Percentiles rank a stretch among this genome's conserved stretches.
These are phyloP conservation scores for Blastobotrys attinorum DNA, from an alignment of 805 yeast species.

Conservation along the genomic window DNA sequence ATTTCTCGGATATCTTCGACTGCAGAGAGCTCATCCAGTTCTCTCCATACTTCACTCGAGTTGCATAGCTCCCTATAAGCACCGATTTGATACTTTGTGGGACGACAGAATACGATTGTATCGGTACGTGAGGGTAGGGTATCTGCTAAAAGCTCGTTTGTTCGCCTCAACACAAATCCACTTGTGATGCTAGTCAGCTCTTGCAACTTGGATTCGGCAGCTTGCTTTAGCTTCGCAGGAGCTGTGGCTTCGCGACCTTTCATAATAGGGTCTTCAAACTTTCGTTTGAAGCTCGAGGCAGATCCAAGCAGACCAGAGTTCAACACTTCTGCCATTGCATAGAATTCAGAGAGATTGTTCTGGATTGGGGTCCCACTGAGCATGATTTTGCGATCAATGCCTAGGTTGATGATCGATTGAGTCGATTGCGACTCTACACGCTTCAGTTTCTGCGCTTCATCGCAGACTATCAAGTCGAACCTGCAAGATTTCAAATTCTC, in stretches of 20 bases:
- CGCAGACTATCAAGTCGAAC: conserved; percentile 76
- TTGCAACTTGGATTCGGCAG: conserved; percentile 56
- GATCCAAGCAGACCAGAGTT: conserved; percentile 78
- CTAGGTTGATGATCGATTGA: conserved; percentile 48
- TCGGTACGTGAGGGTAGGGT: conserved; percentile 73
- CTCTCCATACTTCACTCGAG: conserved; percentile 27
- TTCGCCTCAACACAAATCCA: conserved; percentile 64
- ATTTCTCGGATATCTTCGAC: background rate
- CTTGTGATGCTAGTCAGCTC: conserved; percentile 58
- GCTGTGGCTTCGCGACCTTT: conserved; percentile 60
- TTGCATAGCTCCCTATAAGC: conserved; percentile 46
- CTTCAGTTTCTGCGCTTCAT: conserved; percentile 91
- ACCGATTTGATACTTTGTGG: conserved; percentile 51
- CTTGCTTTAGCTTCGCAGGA: conserved; percentile 38
- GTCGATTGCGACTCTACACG: conserved; percentile 64
- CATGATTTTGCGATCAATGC: conserved; percentile 50
- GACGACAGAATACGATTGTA: conserved; percentile 66
- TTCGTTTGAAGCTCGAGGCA: conserved; percentile 37
- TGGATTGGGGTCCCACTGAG: conserved; percentile 92
- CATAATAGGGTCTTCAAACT: conserved; percentile 62
- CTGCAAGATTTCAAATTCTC: conserved; percentile 27
- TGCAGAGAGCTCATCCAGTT: conserved; percentile 14
- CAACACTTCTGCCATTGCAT: conserved; percentile 68
- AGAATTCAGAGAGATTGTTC: conserved; percentile 81
- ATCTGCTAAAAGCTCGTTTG: conserved; percentile 44